Percentiles rank a stretch among this genome's conserved stretches.
Conservation (phyloP, 2,329 filamentous ascomycete species). For the Paecilomyces sp. region DNA sequence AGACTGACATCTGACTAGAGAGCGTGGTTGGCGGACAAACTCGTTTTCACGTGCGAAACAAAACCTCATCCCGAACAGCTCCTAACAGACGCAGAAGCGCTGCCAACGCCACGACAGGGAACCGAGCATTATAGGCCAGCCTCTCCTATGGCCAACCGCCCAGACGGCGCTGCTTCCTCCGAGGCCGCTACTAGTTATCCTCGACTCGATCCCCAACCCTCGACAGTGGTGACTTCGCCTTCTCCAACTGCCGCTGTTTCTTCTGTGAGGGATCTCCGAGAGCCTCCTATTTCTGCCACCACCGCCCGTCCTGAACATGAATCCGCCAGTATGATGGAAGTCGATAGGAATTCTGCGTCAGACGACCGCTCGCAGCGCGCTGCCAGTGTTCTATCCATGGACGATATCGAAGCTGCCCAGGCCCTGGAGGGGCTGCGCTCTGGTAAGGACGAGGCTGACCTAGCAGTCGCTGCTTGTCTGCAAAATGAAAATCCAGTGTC, state of each 20-base stretch:
- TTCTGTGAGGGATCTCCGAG: slow-evolving; percentile 2
- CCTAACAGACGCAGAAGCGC: neutral
- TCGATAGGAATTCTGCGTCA: slow-evolving; percentile 24
- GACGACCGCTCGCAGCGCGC: slow-evolving; percentile 37
- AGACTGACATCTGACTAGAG: neutral
- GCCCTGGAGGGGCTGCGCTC: slow-evolving; percentile 67
- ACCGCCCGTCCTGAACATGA: slow-evolving; percentile 16
- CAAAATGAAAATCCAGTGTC: slow-evolving; percentile 6
- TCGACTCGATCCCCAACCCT: slow-evolving; percentile 7
- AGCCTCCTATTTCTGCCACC: slow-evolving; percentile 1
- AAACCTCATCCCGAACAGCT: neutral
- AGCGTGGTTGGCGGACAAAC: neutral
- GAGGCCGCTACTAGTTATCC: slow-evolving; percentile 2
- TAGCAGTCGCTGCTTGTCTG: neutral
- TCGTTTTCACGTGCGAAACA: neutral
- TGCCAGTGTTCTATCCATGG: slow-evolving; percentile 41
- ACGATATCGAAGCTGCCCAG: slow-evolving; percentile 58
- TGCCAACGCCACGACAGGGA: neutral
- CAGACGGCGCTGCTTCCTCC: neutral
- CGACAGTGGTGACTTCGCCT: neutral
- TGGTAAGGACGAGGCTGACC: slow-evolving; percentile 43
- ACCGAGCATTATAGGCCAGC: neutral
- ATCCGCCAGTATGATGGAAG: slow-evolving; percentile 29
- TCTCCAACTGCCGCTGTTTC: neutral
- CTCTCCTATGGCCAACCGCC: neutral